Conservation (phyloP, 768 basidiomycete species). For the Rubroboletus pulcherrimus region DNA sequence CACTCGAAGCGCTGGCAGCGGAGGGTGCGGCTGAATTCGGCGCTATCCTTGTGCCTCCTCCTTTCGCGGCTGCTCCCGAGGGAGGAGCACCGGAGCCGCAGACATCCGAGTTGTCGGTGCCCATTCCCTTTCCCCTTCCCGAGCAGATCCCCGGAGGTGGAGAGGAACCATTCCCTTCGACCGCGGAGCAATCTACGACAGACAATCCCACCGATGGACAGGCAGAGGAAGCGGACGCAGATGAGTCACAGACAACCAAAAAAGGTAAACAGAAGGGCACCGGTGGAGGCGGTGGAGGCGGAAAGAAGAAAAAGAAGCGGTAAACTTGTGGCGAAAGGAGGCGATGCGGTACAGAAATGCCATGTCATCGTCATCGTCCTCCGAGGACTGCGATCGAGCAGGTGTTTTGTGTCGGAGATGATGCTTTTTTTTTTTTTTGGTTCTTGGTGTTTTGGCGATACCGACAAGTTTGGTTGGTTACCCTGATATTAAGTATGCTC, state of each 20-base stretch:
- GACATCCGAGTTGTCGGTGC: not conserved
- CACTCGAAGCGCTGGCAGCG: not conserved
- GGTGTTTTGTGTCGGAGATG: not conserved
- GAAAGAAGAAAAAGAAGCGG: constrained; percentile 16
- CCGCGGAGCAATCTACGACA: constrained; percentile 7
- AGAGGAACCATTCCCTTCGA: not conserved
- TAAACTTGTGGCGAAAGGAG: not conserved
- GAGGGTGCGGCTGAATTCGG: not conserved
- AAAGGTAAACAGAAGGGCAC: not conserved
- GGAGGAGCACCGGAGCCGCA: not conserved
- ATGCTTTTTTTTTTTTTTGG: not conserved
- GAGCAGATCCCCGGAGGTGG: not conserved
- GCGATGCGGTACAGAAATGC: not conserved
- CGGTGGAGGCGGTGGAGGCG: not conserved
- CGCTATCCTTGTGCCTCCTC: not conserved
- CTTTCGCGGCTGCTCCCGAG: not conserved
- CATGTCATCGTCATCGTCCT: not conserved
- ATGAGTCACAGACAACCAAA: not conserved
- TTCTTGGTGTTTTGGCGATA: not conserved
- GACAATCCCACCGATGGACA: constrained; percentile 4
- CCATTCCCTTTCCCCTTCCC: not conserved
- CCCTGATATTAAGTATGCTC: not conserved
- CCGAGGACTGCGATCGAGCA: constrained; percentile 3
- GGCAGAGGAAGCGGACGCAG: constrained; percentile 9
- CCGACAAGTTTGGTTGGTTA: not conserved